Conservation (phyloP, 306 rosid genomes). For the Castanea mollissima region DNA sequence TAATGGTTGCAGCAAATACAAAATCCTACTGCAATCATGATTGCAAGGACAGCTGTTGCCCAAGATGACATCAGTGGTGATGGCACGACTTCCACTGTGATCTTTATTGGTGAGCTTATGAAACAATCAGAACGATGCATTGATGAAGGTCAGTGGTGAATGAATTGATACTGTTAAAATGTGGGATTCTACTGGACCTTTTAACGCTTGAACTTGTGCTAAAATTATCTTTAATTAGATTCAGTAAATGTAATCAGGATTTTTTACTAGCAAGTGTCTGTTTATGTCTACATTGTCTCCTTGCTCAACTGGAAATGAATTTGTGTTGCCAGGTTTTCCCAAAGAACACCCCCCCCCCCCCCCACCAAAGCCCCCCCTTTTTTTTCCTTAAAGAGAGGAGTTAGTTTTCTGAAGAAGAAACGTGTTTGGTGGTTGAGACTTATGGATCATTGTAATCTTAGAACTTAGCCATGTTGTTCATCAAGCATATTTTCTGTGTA, state of each 20-base stretch:
- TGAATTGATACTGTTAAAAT: too few species aligned
- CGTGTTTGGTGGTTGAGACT: background rate
- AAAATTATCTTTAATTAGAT: too few species aligned
- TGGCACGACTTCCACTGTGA: slow-evolving; percentile 93
- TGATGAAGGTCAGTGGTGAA: slow-evolving; percentile 64
- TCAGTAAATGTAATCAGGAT: too few species aligned
- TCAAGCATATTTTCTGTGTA: too few species aligned
- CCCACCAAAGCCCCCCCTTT: background rate
- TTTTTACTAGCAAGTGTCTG: too few species aligned
- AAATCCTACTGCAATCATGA: slow-evolving; percentile 97
- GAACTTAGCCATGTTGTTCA: too few species aligned
- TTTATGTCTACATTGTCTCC: too few species aligned
- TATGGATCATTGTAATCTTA: too few species aligned
- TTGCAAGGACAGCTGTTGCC: slow-evolving; percentile 95
- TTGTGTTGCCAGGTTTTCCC: background rate
- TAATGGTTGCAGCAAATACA: slow-evolving; percentile 80
- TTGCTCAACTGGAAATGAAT: background rate
- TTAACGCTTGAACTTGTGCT: too few species aligned
- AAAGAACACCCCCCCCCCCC: background rate
- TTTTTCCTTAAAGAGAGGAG: background rate
- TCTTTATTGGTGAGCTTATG: slow-evolving; percentile 97
- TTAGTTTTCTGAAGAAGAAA: background rate
- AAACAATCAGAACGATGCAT: slow-evolving; percentile 88
- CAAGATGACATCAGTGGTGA: slow-evolving; percentile 96
- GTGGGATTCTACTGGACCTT: too few species aligned